A percentile compares a stretch with the other conserved stretches of the same genome.
These are phyloP conservation scores for Neonectria faginata DNA, from an alignment of 2,329 filamentous ascomycete species.

Conservation along the genomic window DNA sequence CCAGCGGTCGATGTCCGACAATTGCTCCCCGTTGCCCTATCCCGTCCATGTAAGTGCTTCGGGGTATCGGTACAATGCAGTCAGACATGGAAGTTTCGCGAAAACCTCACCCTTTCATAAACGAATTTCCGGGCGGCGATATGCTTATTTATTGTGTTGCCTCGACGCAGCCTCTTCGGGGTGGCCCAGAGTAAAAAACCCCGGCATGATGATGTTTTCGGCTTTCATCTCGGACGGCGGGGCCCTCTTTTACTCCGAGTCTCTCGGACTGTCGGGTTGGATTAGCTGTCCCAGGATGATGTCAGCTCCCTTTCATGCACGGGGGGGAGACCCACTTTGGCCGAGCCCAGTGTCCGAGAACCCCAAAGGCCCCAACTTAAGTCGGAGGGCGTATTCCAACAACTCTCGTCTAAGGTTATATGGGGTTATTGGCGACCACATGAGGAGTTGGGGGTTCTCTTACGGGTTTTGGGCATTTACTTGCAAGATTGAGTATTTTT, in stretches of 20 bases:
- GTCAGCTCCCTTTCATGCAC: conserved; percentile 1
- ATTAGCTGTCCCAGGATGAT: background rate
- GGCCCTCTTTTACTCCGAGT: conserved; percentile 20
- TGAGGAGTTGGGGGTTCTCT: background rate
- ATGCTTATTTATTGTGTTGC: background rate
- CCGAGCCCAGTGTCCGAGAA: conserved; percentile 15
- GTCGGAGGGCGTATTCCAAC: conserved; percentile 6
- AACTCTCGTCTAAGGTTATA: background rate
- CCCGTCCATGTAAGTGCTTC: background rate
- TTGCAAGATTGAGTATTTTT: too few species aligned
- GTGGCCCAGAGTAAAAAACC: background rate
- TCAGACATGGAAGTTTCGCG: background rate
- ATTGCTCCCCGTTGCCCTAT: background rate
- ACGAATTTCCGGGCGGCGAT: background rate
- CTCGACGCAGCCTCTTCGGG: background rate
- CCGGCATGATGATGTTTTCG: conserved; percentile 16
- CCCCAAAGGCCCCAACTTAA: conserved; percentile 12
- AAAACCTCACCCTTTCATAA: background rate
- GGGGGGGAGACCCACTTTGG: background rate
- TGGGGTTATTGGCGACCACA: background rate
- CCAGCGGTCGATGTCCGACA: too few species aligned
- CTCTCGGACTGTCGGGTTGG: background rate
- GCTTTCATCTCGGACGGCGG: conserved; percentile 23
- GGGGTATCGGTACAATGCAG: background rate
- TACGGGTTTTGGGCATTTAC: too few species aligned